Evolutionary conservation across 2,329 filamentous ascomycete genomes (phyloP).

Genomic region (Beauveria medogensis): DNA sequence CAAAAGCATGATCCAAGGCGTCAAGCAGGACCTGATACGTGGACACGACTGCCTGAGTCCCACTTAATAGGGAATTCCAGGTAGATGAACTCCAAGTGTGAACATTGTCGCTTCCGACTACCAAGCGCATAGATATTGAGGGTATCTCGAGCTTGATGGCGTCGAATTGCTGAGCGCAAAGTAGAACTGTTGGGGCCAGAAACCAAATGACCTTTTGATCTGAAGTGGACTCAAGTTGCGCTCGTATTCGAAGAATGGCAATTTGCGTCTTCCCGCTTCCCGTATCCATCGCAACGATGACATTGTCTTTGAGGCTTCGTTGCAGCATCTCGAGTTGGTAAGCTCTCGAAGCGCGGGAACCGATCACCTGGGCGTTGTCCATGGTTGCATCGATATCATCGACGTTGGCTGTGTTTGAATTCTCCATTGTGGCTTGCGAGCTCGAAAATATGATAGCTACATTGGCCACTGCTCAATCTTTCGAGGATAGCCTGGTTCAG

Average conservation of each 20-base stretch:
- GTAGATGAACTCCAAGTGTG: conserved; percentile 62
- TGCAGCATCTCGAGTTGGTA: conserved; percentile 75
- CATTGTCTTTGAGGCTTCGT: conserved; percentile 58
- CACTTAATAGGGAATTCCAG: conserved; percentile 60
- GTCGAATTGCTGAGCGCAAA: conserved; percentile 58
- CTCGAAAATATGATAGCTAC: not conserved
- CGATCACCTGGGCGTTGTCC: conserved; percentile 8
- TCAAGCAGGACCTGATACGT: conserved; percentile 70
- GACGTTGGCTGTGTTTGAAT: too few relatives aligned
- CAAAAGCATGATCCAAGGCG: conserved; percentile 66
- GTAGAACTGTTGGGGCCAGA: conserved; percentile 57
- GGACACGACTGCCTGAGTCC: conserved; percentile 65
- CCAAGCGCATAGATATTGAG: conserved; percentile 48
- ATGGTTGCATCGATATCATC: not conserved
- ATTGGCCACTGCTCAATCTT: not conserved
- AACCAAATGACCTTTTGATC: conserved; percentile 64
- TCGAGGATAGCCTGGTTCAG: not conserved
- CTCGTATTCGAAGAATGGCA: conserved; percentile 58
- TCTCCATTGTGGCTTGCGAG: not conserved
- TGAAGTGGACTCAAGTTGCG: conserved; percentile 49
- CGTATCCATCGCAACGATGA: conserved; percentile 73
- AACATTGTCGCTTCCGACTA: conserved; percentile 61
- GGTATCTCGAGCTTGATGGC: conserved; percentile 54
- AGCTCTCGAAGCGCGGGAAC: conserved; percentile 39
- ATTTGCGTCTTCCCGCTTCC: conserved; percentile 73